A percentile compares a stretch with the other conserved stretches of the same genome.
These are phyloP conservation scores for Scutellaria barbata DNA, from an alignment of 257 asterid species.

Conservation along the genomic window DNA sequence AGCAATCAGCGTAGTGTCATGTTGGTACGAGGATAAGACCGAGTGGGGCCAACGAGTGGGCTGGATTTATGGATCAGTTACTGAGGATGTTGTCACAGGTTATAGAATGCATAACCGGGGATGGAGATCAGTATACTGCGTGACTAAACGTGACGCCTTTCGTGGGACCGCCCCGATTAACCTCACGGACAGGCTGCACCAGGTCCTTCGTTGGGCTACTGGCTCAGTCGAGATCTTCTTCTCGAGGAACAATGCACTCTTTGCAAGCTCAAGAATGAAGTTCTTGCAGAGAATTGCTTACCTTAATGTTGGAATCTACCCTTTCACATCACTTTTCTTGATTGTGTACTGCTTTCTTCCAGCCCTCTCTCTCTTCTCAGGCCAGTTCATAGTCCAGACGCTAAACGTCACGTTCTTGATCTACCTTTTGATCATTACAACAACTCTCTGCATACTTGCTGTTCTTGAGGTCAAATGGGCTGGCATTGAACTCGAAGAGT, in stretches of 20 bases:
- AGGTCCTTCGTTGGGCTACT: conserved; percentile 74
- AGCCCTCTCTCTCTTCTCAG: conserved; percentile 66
- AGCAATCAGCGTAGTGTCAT: conserved; percentile 64
- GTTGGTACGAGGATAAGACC: conserved; percentile 72
- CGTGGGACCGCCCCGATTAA: conserved; percentile 73
- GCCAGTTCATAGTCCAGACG: conserved; percentile 66
- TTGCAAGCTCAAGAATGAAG: conserved; percentile 59
- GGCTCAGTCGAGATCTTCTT: conserved; percentile 73
- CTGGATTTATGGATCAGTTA: conserved; percentile 71
- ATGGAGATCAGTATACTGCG: conserved; percentile 66
- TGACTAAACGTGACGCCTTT: conserved; percentile 64
- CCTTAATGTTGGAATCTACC: conserved; percentile 64
- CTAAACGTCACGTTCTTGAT: conserved; percentile 55
- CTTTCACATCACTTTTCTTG: conserved; percentile 64
- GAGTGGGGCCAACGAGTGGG: conserved; percentile 73
- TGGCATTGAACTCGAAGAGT: conserved; percentile 61
- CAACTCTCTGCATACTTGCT: conserved; percentile 56
- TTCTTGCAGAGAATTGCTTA: conserved; percentile 61
- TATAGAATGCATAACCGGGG: conserved; percentile 71
- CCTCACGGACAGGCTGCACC: conserved; percentile 70
- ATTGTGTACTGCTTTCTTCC: conserved; percentile 71
- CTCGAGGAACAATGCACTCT: conserved; percentile 59
- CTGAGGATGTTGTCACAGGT: conserved; percentile 70
- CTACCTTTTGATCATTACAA: conserved; percentile 52
- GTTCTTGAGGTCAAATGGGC: conserved; percentile 71